Percentiles rank a stretch among this genome's conserved stretches.
phyloP scores from a whole-genome alignment of 1,284 basidiomycete genomes.

The Malassezia globosa region DNA sequence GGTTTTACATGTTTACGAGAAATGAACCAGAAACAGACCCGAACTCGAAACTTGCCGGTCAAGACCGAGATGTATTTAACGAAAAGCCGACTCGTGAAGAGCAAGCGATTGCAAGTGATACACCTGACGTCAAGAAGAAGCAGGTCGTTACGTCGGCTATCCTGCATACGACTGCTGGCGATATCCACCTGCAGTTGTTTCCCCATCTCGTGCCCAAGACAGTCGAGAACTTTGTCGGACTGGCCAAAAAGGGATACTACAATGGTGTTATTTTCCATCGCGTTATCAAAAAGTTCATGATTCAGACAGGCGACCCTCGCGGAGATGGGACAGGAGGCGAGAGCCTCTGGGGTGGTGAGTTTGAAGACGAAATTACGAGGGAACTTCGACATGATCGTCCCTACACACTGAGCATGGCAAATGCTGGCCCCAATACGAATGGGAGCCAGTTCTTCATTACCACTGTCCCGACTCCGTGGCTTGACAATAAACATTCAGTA shows the following conservation, averaged over 20 bases:
- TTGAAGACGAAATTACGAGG: conserved; percentile 82
- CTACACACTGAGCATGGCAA: conserved; percentile 99
- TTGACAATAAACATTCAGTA: conserved; percentile 57
- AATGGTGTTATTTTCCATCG: conserved; percentile 93
- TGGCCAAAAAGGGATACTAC: conserved; percentile 81
- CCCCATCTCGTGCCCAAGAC: conserved; percentile 83
- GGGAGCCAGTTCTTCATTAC: conserved; percentile 98
- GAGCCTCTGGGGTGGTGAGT: conserved; percentile 84
- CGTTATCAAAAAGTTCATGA: conserved; percentile 98
- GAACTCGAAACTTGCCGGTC: conserved; percentile 49
- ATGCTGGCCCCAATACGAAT: conserved; percentile 84
- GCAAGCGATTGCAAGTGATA: conserved; percentile 68
- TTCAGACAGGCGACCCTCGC: conserved; percentile 92
- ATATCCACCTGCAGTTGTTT: conserved; percentile 75
- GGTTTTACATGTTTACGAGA: conserved; percentile 95
- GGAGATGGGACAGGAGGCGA: conserved; percentile 92
- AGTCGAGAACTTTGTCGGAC: conserved; percentile 93
- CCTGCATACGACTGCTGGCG: conserved; percentile 89
- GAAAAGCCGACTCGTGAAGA: conserved; percentile 94
- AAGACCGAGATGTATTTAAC: conserved; percentile 95
- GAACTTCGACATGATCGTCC: conserved; percentile 82
- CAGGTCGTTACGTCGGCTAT: conserved; percentile 53
- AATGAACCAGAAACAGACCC: conserved; percentile 74
- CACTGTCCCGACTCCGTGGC: conserved; percentile 84
- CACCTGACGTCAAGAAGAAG: conserved; percentile 51